Conservation (phyloP, 805 yeast genomes). For the Pichia nakasei region DNA sequence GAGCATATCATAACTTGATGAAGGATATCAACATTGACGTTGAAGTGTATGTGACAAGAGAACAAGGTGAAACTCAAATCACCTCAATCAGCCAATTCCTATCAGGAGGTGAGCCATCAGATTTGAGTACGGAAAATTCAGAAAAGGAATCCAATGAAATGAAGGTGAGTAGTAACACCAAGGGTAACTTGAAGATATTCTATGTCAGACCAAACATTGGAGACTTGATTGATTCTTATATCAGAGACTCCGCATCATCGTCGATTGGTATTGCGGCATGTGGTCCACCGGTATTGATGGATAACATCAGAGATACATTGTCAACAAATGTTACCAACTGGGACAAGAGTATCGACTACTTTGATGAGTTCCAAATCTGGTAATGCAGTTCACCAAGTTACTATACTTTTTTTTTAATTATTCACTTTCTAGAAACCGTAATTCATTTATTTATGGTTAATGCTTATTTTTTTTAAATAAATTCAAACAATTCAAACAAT, state of each 20-base stretch:
- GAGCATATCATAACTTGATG: constrained; percentile 30
- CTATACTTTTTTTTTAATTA: too few species aligned
- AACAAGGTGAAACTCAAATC: constrained; percentile 1
- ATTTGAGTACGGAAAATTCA: constrained; percentile 2
- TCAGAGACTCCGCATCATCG: constrained; percentile 27
- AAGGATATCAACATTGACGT: constrained; percentile 21
- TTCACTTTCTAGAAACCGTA: too few species aligned
- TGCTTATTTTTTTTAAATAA: too few species aligned
- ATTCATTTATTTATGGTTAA: too few species aligned
- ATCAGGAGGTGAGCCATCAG: neutral
- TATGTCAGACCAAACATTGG: constrained; percentile 33
- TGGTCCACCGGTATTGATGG: constrained; percentile 41
- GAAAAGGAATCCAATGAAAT: neutral
- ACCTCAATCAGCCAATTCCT: neutral
- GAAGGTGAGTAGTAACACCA: too few species aligned
- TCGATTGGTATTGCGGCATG: constrained; percentile 36
- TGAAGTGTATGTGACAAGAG: constrained; percentile 32
- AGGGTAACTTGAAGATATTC: constrained; percentile 25
- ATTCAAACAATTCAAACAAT: too few species aligned
- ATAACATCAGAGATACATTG: constrained; percentile 42
- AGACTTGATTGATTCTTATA: constrained; percentile 26
- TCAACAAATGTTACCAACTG: constrained; percentile 32
- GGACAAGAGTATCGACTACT: constrained; percentile 52
- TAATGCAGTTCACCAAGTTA: too few species aligned
- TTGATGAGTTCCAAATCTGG: constrained; percentile 74